phyloP scores from a whole-genome alignment of 75 land plant genomes.

The Sequoiadendron giganteum region DNA sequence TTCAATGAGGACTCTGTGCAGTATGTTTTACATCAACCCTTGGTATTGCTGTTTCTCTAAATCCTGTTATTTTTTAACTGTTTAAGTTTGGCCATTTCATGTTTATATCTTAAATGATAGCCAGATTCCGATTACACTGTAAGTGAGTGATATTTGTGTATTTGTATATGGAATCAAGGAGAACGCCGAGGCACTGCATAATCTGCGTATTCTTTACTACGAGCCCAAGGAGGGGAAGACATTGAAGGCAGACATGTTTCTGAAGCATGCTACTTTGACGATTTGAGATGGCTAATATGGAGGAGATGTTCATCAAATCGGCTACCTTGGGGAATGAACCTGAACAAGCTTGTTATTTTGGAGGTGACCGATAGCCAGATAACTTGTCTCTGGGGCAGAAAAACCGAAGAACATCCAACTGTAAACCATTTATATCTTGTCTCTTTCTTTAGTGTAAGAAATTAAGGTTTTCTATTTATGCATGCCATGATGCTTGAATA shows the following conservation, averaged over 20 bases:
- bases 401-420: neutral
- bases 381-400: neutral
- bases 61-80: neutral
- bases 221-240: neutral
- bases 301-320: neutral
- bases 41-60: neutral
- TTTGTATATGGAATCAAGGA: neutral
- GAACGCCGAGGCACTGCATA: neutral
- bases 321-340: neutral
- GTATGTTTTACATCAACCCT: neutral
- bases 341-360: neutral
- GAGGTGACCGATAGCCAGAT: neutral
- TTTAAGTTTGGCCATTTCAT: too few species aligned
- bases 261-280: neutral
- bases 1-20: neutral
- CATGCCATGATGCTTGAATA: neutral
- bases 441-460: too few species aligned
- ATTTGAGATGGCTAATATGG: neutral
- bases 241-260: neutral
- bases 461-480: neutral
- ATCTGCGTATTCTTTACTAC: neutral
- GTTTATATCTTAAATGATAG: neutral
- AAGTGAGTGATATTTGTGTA: neutral
- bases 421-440: neutral
- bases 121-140: neutral